Percentiles rank a stretch among this genome's conserved stretches.
Conservation (phyloP, 306 rosid species). For the Malus domestica region DNA sequence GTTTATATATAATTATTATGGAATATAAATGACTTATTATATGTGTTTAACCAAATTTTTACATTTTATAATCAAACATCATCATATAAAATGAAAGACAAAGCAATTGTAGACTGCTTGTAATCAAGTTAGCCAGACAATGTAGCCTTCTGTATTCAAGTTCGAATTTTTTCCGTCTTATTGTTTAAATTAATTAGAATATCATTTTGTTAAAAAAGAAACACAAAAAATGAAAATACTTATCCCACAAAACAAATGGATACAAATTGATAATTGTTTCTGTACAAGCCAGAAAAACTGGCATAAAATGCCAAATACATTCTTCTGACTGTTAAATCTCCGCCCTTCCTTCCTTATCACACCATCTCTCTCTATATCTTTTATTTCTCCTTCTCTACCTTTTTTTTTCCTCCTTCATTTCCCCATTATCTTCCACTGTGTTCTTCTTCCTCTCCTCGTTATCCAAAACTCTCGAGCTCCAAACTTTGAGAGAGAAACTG, state of each 20-base stretch:
- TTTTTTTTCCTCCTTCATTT: conserved; percentile 2
- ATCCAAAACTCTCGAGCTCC: conserved; percentile 31
- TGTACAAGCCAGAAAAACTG: not conserved
- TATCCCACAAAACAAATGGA: not conserved
- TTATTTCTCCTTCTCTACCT: conserved; percentile 11
- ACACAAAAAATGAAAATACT: not conserved
- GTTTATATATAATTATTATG: not conserved
- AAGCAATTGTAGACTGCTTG: not conserved
- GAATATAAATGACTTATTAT: not conserved
- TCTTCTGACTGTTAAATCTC: conserved; percentile 70
- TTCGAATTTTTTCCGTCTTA: too few relatives aligned
- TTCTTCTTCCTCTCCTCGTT: not conserved
- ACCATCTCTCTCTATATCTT: conserved; percentile 36
- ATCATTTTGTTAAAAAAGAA: not conserved
- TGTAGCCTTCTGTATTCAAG: not conserved
- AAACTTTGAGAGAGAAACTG: conserved; percentile 3
- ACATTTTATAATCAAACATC: too few relatives aligned
- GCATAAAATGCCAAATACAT: conserved; percentile 18
- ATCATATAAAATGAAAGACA: too few relatives aligned
- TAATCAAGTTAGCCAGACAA: not conserved
- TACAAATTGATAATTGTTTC: not conserved
- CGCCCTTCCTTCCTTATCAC: conserved; percentile 97
- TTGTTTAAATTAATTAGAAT: too few relatives aligned
- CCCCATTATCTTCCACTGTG: conserved; percentile 22
- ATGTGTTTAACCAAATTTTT: too few relatives aligned